A percentile compares a stretch with the other conserved stretches of the same genome.
Conservation (phyloP, 768 basidiomycete species). For the Termitomyces sp. region DNA sequence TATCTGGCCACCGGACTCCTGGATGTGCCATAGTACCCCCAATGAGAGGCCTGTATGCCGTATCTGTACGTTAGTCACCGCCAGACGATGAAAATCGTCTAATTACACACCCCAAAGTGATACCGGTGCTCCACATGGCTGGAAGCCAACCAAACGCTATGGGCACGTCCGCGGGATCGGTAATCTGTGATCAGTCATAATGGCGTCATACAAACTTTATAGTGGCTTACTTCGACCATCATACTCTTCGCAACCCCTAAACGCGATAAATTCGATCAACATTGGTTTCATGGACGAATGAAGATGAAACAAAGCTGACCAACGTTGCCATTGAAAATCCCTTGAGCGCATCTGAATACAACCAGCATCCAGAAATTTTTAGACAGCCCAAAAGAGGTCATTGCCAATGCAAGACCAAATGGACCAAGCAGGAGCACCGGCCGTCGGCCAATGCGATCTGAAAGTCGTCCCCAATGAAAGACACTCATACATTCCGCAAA, state of each 20-base stretch:
- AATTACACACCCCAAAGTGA: conserved; percentile 18
- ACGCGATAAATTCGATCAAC: not conserved
- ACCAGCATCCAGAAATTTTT: conserved; percentile 25
- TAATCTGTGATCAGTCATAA: conserved; percentile 5
- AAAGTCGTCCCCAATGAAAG: conserved; percentile 29
- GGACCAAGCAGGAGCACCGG: conserved; percentile 30
- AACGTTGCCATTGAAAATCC: conserved; percentile 20
- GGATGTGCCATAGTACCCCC: conserved; percentile 27
- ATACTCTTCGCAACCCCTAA: conserved; percentile 14
- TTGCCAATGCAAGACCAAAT: conserved; percentile 24
- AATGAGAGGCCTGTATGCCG: conserved; percentile 18
- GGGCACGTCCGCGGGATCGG: conserved; percentile 12
- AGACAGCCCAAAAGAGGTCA: conserved; percentile 30
- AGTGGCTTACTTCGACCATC: conserved; percentile 10
- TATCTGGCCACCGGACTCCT: conserved; percentile 21
- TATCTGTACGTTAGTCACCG: not conserved
- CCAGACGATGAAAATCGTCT: not conserved
- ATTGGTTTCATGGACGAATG: not conserved
- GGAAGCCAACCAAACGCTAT: conserved; percentile 14
- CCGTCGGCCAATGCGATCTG: conserved; percentile 30
- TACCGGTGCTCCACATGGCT: conserved; percentile 22
- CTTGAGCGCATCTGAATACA: conserved; percentile 24
- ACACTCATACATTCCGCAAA: conserved; percentile 29
- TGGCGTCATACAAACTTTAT: not conserved
- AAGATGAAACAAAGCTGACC: conserved; percentile 16